Conservation (phyloP, 1,284 basidiomycete genomes). For the Agroathelia rolfsii region DNA sequence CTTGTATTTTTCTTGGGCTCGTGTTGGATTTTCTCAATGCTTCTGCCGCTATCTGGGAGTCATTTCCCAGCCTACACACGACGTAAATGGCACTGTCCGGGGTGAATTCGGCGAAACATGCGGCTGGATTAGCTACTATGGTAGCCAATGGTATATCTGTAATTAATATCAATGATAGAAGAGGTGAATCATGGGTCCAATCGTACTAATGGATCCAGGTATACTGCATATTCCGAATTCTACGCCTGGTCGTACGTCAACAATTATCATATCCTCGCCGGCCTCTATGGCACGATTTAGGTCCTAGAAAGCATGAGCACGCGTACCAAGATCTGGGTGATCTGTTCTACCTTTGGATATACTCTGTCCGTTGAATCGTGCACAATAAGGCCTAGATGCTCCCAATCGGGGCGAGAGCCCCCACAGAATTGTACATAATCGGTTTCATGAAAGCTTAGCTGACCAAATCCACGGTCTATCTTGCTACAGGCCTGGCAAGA, state of each 20-base stretch:
- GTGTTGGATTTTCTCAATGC: constrained; percentile 36
- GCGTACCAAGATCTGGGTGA: background rate
- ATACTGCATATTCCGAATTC: constrained; percentile 88
- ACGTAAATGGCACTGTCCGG: constrained; percentile 35
- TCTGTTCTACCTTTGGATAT: constrained; percentile 37
- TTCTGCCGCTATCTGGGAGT: constrained; percentile 80
- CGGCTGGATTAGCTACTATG: constrained; percentile 47
- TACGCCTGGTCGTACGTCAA: constrained; percentile 77
- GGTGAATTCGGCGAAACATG: constrained; percentile 22
- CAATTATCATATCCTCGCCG: constrained; percentile 29
- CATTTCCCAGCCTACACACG: constrained; percentile 86
- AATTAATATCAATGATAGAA: constrained; percentile 1
- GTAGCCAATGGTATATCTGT: constrained; percentile 61
- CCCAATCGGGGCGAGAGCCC: constrained; percentile 54
- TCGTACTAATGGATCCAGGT: constrained; percentile 67
- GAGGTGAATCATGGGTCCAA: background rate
- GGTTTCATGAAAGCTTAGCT: constrained; percentile 39
- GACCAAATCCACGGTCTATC: constrained; percentile 30
- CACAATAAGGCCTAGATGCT: constrained; percentile 36
- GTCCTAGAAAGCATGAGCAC: constrained; percentile 22
- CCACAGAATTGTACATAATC: constrained; percentile 80
- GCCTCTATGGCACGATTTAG: constrained; percentile 29
- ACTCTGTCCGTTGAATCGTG: constrained; percentile 29
- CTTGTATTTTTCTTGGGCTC: constrained; percentile 39
- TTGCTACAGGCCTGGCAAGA: constrained; percentile 56